A percentile compares a stretch with the other conserved stretches of the same genome.
Evolutionary conservation across 106 monocot species (phyloP).

Genomic region (Hemerocallis citrina): DNA sequence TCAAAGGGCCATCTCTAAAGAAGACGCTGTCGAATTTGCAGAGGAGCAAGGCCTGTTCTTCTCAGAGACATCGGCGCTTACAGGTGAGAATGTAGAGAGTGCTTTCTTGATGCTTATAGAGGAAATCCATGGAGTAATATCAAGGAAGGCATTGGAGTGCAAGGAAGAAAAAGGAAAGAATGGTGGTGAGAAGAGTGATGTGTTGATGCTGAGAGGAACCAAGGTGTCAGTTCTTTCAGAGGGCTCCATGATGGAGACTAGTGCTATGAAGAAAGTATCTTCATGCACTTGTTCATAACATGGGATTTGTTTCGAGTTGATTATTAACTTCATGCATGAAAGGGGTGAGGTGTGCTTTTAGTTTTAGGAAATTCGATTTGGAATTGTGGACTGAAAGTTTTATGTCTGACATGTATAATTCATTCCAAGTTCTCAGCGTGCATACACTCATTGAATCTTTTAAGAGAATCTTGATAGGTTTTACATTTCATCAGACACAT

Average conservation of each 20-base stretch:
- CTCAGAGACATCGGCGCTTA: slow-evolving; percentile 64
- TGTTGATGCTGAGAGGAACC: slow-evolving; percentile 37
- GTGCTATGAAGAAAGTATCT: slow-evolving; percentile 40
- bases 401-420: too few relatives aligned
- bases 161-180: slow-evolving; percentile 9
- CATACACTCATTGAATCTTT: too few relatives aligned
- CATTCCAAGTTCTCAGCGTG: too few relatives aligned
- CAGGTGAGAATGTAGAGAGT: slow-evolving; percentile 53
- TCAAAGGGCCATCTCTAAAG: slow-evolving; percentile 29
- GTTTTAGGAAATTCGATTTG: too few relatives aligned
- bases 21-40: slow-evolving; percentile 53
- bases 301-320: not conserved
- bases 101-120: slow-evolving; percentile 52
- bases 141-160: slow-evolving; percentile 37
- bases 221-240: slow-evolving; percentile 34
- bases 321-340: not conserved
- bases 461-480: too few relatives aligned
- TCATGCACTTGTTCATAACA: slow-evolving; percentile 33
- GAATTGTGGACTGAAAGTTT: too few relatives aligned
- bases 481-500: too few relatives aligned
- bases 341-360: too few relatives aligned
- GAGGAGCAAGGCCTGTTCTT: slow-evolving; percentile 74
- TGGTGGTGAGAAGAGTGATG: slow-evolving; percentile 12
- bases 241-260: slow-evolving; percentile 44
- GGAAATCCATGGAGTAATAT: slow-evolving; percentile 44